Conservation (phyloP, 2,329 filamentous ascomycete species). For the Penicillium freii region DNA sequence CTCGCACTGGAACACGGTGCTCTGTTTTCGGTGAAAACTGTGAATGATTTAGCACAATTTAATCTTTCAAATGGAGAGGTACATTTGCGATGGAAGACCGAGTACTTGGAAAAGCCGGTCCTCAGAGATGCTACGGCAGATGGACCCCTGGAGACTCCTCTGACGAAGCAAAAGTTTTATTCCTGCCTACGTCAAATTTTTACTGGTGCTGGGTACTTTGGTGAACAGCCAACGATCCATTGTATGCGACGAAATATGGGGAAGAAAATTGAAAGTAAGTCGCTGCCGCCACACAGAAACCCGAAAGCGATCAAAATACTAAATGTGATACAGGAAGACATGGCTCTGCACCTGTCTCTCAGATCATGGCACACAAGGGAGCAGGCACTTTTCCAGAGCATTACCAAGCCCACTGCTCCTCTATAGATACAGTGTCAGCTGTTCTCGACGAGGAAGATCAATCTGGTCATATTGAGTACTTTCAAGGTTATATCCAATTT, state of each 20-base stretch:
- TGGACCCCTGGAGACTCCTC: not conserved
- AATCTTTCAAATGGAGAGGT: constrained; percentile 4
- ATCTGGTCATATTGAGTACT: constrained; percentile 18
- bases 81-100: constrained; percentile 1
- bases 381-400: constrained; percentile 14
- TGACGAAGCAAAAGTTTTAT: constrained; percentile 2
- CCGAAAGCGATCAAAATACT: not conserved
- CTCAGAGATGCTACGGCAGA: constrained; percentile 2
- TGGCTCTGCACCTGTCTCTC: constrained; percentile 12
- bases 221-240: constrained; percentile 1
- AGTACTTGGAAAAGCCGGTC: constrained; percentile 1
- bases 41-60: not conserved
- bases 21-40: not conserved
- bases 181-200: not conserved
- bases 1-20: not conserved
- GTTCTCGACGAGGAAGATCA: constrained; percentile 11
- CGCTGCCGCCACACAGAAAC: not conserved
- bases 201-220: not conserved
- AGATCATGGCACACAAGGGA: constrained; percentile 11
- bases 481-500: constrained; percentile 14
- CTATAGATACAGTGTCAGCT: constrained; percentile 15
- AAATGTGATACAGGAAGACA: constrained; percentile 8
- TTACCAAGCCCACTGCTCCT: constrained; percentile 17
- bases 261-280: constrained; percentile 3
- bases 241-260: constrained; percentile 1